Percentiles rank a stretch among this genome's conserved stretches.
phyloP scores from a whole-genome alignment of 495 filamentous ascomycete species.

The Penicillium odoratum region DNA sequence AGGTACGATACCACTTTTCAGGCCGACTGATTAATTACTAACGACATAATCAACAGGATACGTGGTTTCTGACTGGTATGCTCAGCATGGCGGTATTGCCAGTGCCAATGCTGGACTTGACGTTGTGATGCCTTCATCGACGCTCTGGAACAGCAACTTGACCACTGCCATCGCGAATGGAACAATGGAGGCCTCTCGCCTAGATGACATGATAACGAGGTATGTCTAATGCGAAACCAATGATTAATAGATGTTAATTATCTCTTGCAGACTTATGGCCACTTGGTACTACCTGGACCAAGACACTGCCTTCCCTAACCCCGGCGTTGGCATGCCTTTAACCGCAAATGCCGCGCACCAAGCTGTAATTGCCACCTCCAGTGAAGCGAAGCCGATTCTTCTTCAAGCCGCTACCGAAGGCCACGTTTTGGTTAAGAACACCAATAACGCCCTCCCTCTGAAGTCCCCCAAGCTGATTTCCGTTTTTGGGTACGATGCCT shows the following conservation, averaged over 20 bases:
- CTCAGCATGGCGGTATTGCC: constrained; percentile 54
- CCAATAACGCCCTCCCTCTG: constrained; percentile 59
- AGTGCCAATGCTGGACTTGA: constrained; percentile 58
- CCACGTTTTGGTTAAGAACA: constrained; percentile 75
- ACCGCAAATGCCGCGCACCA: constrained; percentile 74
- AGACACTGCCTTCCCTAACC: constrained; percentile 46
- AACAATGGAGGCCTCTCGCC: constrained; percentile 43
- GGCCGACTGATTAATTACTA: background rate
- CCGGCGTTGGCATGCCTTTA: constrained; percentile 50
- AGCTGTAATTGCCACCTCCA: constrained; percentile 52
- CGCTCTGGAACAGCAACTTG: constrained; percentile 29
- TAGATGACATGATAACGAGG: constrained; percentile 57
- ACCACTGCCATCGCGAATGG: constrained; percentile 48
- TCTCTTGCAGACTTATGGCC: constrained; percentile 38
- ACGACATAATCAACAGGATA: constrained; percentile 23
- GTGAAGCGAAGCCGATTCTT: constrained; percentile 48
- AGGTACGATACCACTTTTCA: constrained; percentile 7
- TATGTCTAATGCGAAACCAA: background rate
- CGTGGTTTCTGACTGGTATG: constrained; percentile 56
- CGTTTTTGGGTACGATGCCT: constrained; percentile 68
- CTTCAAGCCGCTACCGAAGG: constrained; percentile 58
- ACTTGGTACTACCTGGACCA: constrained; percentile 55
- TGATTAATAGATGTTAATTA: background rate
- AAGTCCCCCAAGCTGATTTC: constrained; percentile 53
- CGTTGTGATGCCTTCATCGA: constrained; percentile 56